Conservation (phyloP, 1,139 yeast species). For the Meyerozyma sp. region DNA sequence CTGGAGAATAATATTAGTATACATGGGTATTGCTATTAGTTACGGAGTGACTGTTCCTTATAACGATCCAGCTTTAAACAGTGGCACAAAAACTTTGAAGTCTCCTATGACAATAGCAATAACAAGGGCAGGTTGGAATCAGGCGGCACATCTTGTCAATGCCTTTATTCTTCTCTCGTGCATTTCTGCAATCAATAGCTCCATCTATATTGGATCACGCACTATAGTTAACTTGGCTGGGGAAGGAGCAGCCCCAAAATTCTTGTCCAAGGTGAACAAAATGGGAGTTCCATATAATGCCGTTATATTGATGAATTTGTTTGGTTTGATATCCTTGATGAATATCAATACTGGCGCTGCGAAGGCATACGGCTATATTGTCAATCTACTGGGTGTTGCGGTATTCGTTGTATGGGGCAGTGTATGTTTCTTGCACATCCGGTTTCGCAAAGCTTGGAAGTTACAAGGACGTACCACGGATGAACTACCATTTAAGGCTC, state of each 20-base stretch:
- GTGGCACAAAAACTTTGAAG: slow-evolving; percentile 22
- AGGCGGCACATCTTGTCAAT: slow-evolving; percentile 46
- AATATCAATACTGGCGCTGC: slow-evolving; percentile 50
- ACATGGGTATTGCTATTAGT: slow-evolving; percentile 48
- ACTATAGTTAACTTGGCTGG: slow-evolving; percentile 46
- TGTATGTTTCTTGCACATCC: slow-evolving; percentile 37
- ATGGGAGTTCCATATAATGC: slow-evolving; percentile 49
- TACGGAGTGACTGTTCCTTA: slow-evolving; percentile 55
- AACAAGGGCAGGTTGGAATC: slow-evolving; percentile 42
- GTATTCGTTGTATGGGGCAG: slow-evolving; percentile 52
- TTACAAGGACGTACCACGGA: slow-evolving; percentile 40
- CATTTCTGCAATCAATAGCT: slow-evolving; percentile 49
- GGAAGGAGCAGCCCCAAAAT: slow-evolving; percentile 45
- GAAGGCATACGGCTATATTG: slow-evolving; percentile 48
- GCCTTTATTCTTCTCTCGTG: slow-evolving; percentile 49
- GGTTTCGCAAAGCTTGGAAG: slow-evolving; percentile 49
- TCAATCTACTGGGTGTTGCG: slow-evolving; percentile 51
- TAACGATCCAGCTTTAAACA: slow-evolving; percentile 32
- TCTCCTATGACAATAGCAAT: slow-evolving; percentile 44
- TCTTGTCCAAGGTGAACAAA: slow-evolving; percentile 37
- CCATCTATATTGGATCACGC: slow-evolving; percentile 49
- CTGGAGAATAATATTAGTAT: slow-evolving; percentile 47
- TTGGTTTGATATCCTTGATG: slow-evolving; percentile 48
- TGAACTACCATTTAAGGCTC: slow-evolving; percentile 51
- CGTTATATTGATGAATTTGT: slow-evolving; percentile 40